phyloP scores from a whole-genome alignment of 2,329 filamentous ascomycete species.

The Aspergillus melleus region DNA sequence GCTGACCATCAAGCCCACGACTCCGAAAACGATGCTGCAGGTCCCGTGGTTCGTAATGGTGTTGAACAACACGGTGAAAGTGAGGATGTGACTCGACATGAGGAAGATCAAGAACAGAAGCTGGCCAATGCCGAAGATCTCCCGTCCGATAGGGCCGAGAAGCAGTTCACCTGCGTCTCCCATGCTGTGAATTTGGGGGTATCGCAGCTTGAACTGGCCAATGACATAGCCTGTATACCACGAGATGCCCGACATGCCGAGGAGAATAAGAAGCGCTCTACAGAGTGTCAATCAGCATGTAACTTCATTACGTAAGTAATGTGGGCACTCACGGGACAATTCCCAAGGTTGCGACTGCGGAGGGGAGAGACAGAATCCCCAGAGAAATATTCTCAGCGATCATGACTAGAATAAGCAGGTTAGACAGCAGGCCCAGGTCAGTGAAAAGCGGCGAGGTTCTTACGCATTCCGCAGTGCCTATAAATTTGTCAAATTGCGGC shows the following conservation, averaged over 20 bases:
- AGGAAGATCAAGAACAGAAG: constrained; percentile 66
- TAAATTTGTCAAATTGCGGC: constrained; percentile 3
- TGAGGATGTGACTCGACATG: constrained; percentile 69
- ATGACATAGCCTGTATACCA: constrained; percentile 62
- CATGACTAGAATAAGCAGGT: constrained; percentile 45
- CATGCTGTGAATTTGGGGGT: constrained; percentile 64
- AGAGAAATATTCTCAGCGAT: constrained; percentile 61
- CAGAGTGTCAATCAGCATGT: not conserved
- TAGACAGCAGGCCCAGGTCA: constrained; percentile 1
- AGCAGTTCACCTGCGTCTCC: constrained; percentile 67
- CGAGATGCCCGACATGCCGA: constrained; percentile 55
- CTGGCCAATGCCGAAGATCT: constrained; percentile 62
- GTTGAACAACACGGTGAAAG: constrained; percentile 67
- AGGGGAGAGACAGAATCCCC: constrained; percentile 58
- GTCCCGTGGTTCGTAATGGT: constrained; percentile 61
- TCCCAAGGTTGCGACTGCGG: constrained; percentile 55
- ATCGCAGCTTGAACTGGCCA: constrained; percentile 57
- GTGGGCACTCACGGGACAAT: constrained; percentile 48
- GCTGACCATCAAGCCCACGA: constrained; percentile 60
- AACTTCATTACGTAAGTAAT: not conserved
- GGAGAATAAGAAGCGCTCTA: constrained; percentile 54
- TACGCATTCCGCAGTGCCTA: constrained; percentile 41
- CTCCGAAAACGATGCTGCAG: constrained; percentile 63
- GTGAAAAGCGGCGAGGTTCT: constrained; percentile 9
- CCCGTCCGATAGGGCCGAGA: constrained; percentile 61